phyloP scores from a whole-genome alignment of 441 rosid genomes.

The Euphorbia celastroides region DNA sequence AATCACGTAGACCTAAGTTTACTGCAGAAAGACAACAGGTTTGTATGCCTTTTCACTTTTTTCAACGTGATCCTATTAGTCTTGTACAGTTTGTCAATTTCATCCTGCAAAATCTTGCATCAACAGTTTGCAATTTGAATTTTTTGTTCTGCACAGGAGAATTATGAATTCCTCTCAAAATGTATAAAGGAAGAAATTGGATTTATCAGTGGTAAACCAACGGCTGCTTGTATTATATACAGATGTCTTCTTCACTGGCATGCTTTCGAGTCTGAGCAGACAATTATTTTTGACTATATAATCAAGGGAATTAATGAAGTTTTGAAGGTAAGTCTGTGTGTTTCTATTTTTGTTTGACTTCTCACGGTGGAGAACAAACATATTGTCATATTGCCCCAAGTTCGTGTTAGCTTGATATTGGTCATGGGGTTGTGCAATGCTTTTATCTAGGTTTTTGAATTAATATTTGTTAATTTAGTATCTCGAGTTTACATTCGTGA shows the following conservation, averaged over 20 bases:
- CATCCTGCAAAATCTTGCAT: conserved; percentile 10
- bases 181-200: conserved; percentile 88
- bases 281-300: conserved; percentile 79
- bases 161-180: conserved; percentile 77
- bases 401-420: neutral
- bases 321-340: conserved; percentile 56
- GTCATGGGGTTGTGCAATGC: neutral
- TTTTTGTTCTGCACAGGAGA: conserved; percentile 52
- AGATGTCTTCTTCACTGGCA: conserved; percentile 95
- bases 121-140: conserved; percentile 10
- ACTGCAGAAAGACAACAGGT: conserved; percentile 89
- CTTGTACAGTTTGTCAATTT: neutral
- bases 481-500: neutral
- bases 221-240: conserved; percentile 87
- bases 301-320: conserved; percentile 87
- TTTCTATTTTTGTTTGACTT: conserved; percentile 6
- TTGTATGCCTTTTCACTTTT: conserved; percentile 11
- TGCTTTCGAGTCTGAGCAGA: conserved; percentile 91
- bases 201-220: conserved; percentile 72
- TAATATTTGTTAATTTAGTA: neutral
- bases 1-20: conserved; percentile 72
- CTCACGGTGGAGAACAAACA: neutral
- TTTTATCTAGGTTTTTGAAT: neutral
- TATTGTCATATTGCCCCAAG: neutral
- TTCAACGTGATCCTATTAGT: conserved; percentile 1